These are phyloP conservation scores for Blastomyces silverae DNA, from an alignment of 2,329 filamentous ascomycete genomes.

Conservation along the genomic window DNA sequence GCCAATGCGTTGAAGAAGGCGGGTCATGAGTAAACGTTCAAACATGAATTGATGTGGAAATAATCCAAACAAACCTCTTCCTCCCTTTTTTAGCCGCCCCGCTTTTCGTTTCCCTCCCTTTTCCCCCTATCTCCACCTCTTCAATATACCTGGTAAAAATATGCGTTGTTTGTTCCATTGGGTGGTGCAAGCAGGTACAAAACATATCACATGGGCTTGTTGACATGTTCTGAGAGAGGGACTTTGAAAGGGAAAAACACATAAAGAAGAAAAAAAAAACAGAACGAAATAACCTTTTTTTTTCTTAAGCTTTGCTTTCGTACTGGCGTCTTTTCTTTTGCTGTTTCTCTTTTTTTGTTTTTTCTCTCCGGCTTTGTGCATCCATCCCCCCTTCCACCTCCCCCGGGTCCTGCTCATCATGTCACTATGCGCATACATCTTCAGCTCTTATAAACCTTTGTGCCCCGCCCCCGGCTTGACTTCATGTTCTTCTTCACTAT, in stretches of 20 bases:
- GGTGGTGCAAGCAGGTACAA: constrained; percentile 1
- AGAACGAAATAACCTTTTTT: background rate
- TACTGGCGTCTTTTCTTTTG: constrained; percentile 7
- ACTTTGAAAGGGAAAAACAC: background rate
- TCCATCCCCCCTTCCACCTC: background rate
- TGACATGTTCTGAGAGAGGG: constrained; percentile 8
- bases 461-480: background rate
- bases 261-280: background rate
- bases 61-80: constrained; percentile 2
- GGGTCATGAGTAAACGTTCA: constrained; percentile 42
- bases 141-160: constrained; percentile 8
- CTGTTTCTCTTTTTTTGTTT: background rate
- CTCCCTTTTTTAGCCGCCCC: constrained; percentile 3
- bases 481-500: background rate
- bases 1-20: constrained; percentile 73
- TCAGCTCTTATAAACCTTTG: background rate
- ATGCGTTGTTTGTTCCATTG: constrained; percentile 6
- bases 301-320: background rate
- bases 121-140: background rate
- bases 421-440: constrained; percentile 3
- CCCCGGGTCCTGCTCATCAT: background rate
- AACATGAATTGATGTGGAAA: constrained; percentile 18
- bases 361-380: background rate
- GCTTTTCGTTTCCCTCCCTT: background rate
- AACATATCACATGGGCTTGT: background rate